Base-by-base conservation (phyloP, 129 eudicot genomes). In the Artemisia tridentata region DNA sequence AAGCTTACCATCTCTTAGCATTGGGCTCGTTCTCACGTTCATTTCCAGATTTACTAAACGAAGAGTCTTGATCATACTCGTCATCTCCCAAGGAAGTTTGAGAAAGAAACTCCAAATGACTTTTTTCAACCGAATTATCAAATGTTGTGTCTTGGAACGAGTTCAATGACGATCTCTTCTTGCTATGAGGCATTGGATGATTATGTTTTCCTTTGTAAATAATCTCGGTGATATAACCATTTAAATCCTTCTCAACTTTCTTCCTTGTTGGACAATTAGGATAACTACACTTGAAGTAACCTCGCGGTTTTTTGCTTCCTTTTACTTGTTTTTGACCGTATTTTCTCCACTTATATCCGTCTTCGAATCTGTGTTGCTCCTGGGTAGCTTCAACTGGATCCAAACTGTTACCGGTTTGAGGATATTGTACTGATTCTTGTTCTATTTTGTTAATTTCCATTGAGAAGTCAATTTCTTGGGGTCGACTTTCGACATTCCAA, bases 311-410 rank as follows among this genome's bases (percentile, higher is more conserved):
- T 61, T 90, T 83, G 65, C 91, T 87, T 68, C 97, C 97, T 74
- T 88, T 95, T 12, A 95, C 96, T 78, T 86, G 96, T 48, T 95
- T 95, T 57, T 95, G 91, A 43, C 99, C 99, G 41, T 95, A 95
- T 70, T 95, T 95, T 69, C 97, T 82, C 99, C 99, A 95, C 31
- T 86, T 88, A 80, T 95, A 95, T 16, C 99, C 97, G 46, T 95
- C 99, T 11, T 95, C 88, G 55, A 84, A 79, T 79, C 67, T 86
- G 63, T 72, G 71, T 74, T 89, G 87, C 62, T 86, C 90, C 73
- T 88, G 76, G 20, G 48, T 63, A 38, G 74, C 80, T 72, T 88
- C 87, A 29, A 83, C 73, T 62, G 77, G 81, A 61, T 84, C 86
- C 13, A 55, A 43, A 21, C 48, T 43, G 31, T 17, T 65, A 64